Evolutionary conservation across 371 early-diverging fungal genomes (phyloP).

Genomic region (Apophysomyces trapeziformis): DNA sequence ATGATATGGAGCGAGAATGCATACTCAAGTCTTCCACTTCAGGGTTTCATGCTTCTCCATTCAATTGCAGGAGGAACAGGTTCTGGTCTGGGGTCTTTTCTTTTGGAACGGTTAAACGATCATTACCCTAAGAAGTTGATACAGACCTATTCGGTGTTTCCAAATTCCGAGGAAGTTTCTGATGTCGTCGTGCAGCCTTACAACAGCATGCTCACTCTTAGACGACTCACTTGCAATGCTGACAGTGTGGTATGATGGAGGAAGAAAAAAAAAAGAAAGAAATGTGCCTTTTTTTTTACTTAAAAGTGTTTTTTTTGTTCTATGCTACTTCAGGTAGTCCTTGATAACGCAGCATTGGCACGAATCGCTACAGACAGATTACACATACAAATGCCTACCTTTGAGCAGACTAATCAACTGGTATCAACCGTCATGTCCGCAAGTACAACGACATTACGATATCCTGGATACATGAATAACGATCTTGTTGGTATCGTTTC

Average conservation of each 20-base stretch:
- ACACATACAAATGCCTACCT: conserved; percentile 92
- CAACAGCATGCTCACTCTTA: conserved; percentile 96
- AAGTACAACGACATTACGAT: conserved; percentile 97
- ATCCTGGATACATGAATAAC: conserved; percentile 99
- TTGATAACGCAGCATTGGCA: conserved; percentile 96
- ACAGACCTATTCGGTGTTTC: conserved; percentile 99
- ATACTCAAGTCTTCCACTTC: background rate
- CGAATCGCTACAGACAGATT: conserved; percentile 94
- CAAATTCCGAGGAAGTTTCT: conserved; percentile 95
- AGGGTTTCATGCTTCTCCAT: conserved; percentile 90
- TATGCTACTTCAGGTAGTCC: conserved; percentile 56
- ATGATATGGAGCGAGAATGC: no score
- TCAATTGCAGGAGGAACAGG: conserved; percentile 98
- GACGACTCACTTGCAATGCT: conserved; percentile 89
- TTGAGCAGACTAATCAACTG: conserved; percentile 97
- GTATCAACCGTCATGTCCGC: conserved; percentile 99
- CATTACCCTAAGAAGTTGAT: conserved; percentile 98
- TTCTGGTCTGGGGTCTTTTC: conserved; percentile 92
- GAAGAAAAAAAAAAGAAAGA: background rate
- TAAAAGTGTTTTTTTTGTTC: background rate
- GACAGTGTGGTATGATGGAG: conserved; percentile 86
- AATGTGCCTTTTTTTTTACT: no score
- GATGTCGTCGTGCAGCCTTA: conserved; percentile 99
- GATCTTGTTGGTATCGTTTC: conserved; percentile 96
- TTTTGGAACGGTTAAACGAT: conserved; percentile 90